Evolutionary conservation across 345 rosid genomes (phyloP), one percentile per base, ranked within the genome.

Genomic region (Syzygium grande): DNA sequence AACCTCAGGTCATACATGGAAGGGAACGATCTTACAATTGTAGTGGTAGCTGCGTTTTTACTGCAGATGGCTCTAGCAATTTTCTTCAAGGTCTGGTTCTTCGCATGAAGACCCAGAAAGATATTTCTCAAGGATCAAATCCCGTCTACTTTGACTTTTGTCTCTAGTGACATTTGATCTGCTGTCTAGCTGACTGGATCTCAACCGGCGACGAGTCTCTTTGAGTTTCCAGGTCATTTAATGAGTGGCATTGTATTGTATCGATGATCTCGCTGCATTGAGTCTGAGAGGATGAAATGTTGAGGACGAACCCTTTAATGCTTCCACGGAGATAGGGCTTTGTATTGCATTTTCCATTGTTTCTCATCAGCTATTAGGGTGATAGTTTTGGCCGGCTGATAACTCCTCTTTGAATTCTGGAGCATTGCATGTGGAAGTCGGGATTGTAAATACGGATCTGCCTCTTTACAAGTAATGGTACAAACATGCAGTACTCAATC

Each of bases 61-160:
- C 90, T 98, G 91, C 99, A 98, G 91, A 92, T 96, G 92, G 93
- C 94, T 86, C 91, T 98, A 30, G 96, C 98, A 77, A 89, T 98
- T 93, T 96, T 98, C 91, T 91, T 98, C 91, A 98, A 98, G 93
- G 98, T 92, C 89, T 96, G 97, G 97, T 98, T 98, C 93, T 98
- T 98, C 89, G 93, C 98, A 68, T 98, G 90, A 91, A 77, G 54
- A 34, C 16, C 83, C 84, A 30, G 55, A 29, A 27, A 77, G 61
- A 6, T 55, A 21, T 25, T 52, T 85, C 65, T 85, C n/a, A 52
- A 52, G 86, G 29, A 38, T 85, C 55, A 16, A 23, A 59, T 85
- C 58, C n/a, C 51, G 2, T 27, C 34, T 41, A 19, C 49, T 85
- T 41, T 5, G 11, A 30, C 86, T 54, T 52, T 7, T 17, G 8